Evolutionary conservation across 148 eudicot genomes (phyloP).

Genomic region (Nepenthes mirabilis): DNA sequence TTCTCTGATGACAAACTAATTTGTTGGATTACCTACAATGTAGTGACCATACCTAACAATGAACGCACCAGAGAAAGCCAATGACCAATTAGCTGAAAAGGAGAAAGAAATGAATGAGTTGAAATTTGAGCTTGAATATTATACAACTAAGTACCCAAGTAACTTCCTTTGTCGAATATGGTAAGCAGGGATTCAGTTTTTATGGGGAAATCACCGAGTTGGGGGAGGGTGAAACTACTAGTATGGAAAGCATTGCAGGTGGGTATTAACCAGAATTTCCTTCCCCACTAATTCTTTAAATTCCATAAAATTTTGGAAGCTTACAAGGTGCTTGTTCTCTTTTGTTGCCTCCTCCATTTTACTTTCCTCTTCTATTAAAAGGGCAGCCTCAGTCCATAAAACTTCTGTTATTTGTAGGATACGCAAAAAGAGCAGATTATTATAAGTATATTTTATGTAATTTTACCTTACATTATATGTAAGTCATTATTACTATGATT

Average conservation of each 20-base stretch:
- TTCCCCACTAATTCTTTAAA: no score
- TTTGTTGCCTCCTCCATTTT: no score
- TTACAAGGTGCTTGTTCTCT: neutral
- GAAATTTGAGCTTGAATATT: slow-evolving; percentile 44
- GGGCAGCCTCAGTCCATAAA: no score
- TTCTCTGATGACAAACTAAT: no score
- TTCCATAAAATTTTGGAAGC: neutral
- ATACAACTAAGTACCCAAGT: slow-evolving; percentile 24
- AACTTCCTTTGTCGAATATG: slow-evolving; percentile 6
- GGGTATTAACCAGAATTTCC: neutral
- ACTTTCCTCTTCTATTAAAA: no score
- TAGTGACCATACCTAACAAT: no score
- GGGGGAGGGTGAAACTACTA: neutral
- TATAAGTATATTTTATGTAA: no score
- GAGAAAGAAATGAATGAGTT: slow-evolving; percentile 70
- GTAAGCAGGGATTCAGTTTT: neutral
- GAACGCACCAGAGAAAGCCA: slow-evolving; percentile 56
- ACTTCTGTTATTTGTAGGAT: no score
- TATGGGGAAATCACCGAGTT: neutral
- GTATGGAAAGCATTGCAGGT: neutral
- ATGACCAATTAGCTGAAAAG: slow-evolving; percentile 53
- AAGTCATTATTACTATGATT: no score
- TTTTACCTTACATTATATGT: no score
- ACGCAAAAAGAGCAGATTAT: no score
- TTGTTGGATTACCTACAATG: no score